phyloP scores from a whole-genome alignment of 371 early-diverging fungal species.

The Blakeslea trispora region DNA sequence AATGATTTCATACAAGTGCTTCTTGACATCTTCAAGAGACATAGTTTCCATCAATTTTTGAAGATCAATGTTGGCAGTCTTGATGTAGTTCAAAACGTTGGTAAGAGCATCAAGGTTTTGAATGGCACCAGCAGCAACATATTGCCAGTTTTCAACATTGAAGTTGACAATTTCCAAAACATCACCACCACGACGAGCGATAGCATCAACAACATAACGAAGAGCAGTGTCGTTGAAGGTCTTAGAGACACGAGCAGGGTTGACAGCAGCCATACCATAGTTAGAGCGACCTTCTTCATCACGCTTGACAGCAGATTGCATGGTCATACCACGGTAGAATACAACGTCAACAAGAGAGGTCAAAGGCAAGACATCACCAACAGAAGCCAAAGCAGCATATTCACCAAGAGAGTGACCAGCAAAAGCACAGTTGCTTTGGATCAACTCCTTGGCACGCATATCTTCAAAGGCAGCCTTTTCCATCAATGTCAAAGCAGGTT shows the following conservation, averaged over 20 bases:
- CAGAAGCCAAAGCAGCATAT: conserved; percentile 90
- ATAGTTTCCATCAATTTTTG: conserved; percentile 83
- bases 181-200: conserved; percentile 75
- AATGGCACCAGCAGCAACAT: conserved; percentile 92
- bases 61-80: conserved; percentile 79
- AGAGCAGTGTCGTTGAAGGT: conserved; percentile 88
- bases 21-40: conserved; percentile 86
- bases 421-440: conserved; percentile 83
- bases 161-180: conserved; percentile 96
- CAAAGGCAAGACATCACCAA: conserved; percentile 88
- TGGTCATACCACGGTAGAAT: conserved; percentile 97
- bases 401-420: conserved; percentile 98
- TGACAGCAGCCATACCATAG: conserved; percentile 96
- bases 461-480: conserved; percentile 94
- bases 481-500: conserved; percentile 90
- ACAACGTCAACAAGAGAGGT: conserved; percentile 90
- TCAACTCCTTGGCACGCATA: conserved; percentile 86
- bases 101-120: conserved; percentile 80
- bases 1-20: conserved; percentile 79
- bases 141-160: conserved; percentile 96
- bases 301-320: conserved; percentile 93
- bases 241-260: conserved; percentile 86
- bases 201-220: conserved; percentile 78
- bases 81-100: conserved; percentile 81
- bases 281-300: conserved; percentile 82